Evolutionary conservation across 148 eudicot species (phyloP).

Genomic region (Diospyros kaki): DNA sequence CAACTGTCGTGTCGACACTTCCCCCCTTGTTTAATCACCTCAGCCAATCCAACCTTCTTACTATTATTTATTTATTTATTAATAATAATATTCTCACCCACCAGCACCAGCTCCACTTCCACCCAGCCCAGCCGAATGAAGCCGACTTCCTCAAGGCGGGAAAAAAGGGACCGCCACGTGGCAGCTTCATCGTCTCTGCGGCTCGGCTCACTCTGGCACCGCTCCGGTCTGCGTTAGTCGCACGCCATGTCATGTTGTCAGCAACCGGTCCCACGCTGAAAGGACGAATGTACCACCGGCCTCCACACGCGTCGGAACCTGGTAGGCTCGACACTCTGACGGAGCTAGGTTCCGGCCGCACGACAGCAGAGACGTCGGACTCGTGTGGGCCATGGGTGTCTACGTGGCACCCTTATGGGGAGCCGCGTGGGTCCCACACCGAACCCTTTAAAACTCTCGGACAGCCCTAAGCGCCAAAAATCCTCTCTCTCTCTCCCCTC

Average conservation of each 20-base stretch:
- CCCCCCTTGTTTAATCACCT: too few species aligned
- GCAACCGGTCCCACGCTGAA: not conserved
- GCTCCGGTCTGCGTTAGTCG: not conserved
- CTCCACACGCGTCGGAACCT: not conserved
- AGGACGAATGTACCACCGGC: not conserved
- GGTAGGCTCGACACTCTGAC: not conserved
- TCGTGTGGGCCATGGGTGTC: not conserved
- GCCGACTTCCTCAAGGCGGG: not conserved
- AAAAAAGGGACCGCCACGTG: not conserved
- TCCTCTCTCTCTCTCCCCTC: slow-evolving; percentile 9
- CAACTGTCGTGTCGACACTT: too few species aligned
- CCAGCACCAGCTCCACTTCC: too few species aligned
- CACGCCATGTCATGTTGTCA: slow-evolving; percentile 9
- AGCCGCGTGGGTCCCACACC: slow-evolving; percentile 18
- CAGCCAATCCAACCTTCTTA: too few species aligned
- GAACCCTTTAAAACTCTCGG: slow-evolving; percentile 32
- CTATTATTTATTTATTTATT: too few species aligned
- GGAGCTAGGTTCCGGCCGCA: not conserved
- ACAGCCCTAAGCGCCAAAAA: slow-evolving; percentile 29
- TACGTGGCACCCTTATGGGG: slow-evolving; percentile 8
- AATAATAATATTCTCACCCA: too few species aligned
- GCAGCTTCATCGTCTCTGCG: too few species aligned
- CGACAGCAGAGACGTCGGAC: slow-evolving; percentile 14
- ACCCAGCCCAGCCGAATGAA: too few species aligned
- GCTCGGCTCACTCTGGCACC: not conserved